Conservation (phyloP, 1,139 yeast genomes). For the Blastobotrys apis region DNA sequence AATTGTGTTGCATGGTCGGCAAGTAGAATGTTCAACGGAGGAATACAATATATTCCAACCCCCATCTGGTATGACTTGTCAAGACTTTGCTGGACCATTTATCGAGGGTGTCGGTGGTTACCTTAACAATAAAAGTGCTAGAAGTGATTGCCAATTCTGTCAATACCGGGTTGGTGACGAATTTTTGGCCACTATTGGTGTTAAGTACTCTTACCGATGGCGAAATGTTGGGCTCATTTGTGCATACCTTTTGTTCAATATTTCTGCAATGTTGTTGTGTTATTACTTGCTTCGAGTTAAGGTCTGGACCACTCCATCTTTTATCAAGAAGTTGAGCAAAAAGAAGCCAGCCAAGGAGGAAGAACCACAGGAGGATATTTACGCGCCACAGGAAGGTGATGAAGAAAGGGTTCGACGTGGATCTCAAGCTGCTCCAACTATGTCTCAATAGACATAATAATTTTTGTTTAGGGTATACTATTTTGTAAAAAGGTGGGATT, state of each 20-base stretch:
- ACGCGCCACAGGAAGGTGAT: background rate
- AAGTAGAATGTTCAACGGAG: slow-evolving; percentile 47
- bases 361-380: background rate
- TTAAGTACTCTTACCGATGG: slow-evolving; percentile 49
- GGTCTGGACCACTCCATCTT: slow-evolving; percentile 3
- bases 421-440: no score
- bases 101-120: slow-evolving; percentile 46
- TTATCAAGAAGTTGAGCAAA: background rate
- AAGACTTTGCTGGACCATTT: slow-evolving; percentile 42
- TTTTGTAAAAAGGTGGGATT: no score
- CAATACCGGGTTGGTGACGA: slow-evolving; percentile 49
- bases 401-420: background rate
- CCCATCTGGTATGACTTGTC: slow-evolving; percentile 58
- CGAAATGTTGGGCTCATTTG: slow-evolving; percentile 52
- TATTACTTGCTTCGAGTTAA: slow-evolving; percentile 36
- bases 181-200: slow-evolving; percentile 43
- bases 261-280: slow-evolving; percentile 43
- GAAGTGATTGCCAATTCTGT: slow-evolving; percentile 56
- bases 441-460: no score
- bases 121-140: slow-evolving; percentile 48
- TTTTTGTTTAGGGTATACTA: no score
- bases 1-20: slow-evolving; percentile 47
- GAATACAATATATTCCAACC: slow-evolving; percentile 55
- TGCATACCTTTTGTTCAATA: slow-evolving; percentile 45
- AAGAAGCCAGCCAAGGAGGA: background rate